Evolutionary conservation across 345 rosid species (phyloP).

Genomic region (Psidium guajava): DNA sequence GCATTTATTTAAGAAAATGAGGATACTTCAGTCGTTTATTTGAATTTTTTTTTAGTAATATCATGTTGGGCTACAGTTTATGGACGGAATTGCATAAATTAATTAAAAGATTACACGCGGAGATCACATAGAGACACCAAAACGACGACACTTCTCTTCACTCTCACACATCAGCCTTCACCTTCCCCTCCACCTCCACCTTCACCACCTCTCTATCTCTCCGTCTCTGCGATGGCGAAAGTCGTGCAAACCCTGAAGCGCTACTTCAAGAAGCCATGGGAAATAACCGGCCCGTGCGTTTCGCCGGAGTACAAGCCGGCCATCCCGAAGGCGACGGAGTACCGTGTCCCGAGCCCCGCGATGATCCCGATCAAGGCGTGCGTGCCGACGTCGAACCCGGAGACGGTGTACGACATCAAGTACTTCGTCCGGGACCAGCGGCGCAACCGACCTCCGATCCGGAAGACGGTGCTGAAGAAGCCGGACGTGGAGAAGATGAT

Average conservation of each 20-base stretch:
- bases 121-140: background rate
- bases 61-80: background rate
- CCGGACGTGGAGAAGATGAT: slow-evolving; percentile 64
- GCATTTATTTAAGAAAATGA: no score
- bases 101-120: background rate
- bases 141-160: background rate
- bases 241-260: slow-evolving; percentile 52
- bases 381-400: slow-evolving; percentile 73
- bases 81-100: background rate
- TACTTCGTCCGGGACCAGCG: slow-evolving; percentile 74
- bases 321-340: slow-evolving; percentile 54
- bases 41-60: no score
- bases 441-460: slow-evolving; percentile 81
- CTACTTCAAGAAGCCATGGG: slow-evolving; percentile 91
- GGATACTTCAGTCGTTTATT: no score
- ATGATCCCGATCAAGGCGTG: slow-evolving; percentile 36
- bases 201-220: background rate
- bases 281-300: slow-evolving; percentile 85
- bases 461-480: slow-evolving; percentile 62
- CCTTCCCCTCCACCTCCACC: background rate
- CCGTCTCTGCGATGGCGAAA: slow-evolving; percentile 43
- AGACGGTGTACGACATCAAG: slow-evolving; percentile 80
- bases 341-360: slow-evolving; percentile 72
- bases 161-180: background rate
- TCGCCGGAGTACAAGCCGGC: slow-evolving; percentile 56